Conservation (phyloP, 2,329 filamentous ascomycete genomes). For the Xylariaceae sp. region DNA sequence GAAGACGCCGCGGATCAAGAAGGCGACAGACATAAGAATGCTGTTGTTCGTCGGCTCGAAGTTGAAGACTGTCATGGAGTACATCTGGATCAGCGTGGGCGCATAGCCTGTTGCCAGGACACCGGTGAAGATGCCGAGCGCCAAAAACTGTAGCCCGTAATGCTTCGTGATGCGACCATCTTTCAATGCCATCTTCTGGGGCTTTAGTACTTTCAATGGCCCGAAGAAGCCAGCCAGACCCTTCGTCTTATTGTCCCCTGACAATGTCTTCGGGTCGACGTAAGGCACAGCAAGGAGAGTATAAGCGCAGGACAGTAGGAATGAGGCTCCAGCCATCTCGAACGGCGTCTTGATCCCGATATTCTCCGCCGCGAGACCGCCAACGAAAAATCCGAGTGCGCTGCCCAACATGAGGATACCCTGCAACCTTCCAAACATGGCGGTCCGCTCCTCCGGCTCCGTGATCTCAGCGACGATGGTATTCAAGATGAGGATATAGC, state of each 20-base stretch:
- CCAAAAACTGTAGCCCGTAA: constrained; percentile 20
- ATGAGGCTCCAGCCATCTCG: constrained; percentile 17
- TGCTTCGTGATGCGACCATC: constrained; percentile 17
- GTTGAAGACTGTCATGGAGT: constrained; percentile 19
- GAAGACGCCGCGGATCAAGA: constrained; percentile 20
- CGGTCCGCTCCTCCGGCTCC: constrained; percentile 53
- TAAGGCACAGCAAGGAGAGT: constrained; percentile 19
- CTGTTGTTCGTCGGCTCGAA: constrained; percentile 23
- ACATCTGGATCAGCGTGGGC: constrained; percentile 24
- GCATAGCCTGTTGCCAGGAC: constrained; percentile 24
- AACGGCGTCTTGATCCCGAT: constrained; percentile 21
- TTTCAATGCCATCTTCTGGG: constrained; percentile 17
- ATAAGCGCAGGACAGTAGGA: constrained; percentile 15
- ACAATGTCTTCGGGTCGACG: constrained; percentile 20
- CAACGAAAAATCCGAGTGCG: constrained; percentile 19
- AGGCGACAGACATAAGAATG: constrained; percentile 19
- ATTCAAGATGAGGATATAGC: constrained; percentile 65
- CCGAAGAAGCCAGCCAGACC: constrained; percentile 13
- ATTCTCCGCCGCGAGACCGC: constrained; percentile 19
- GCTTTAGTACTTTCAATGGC: constrained; percentile 15
- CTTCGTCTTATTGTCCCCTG: constrained; percentile 8
- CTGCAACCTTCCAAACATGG: constrained; percentile 51
- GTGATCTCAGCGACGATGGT: constrained; percentile 63
- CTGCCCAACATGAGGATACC: constrained; percentile 21
- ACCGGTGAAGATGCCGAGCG: constrained; percentile 20